Percentiles rank a stretch among this genome's conserved stretches.
phyloP scores from a whole-genome alignment of 1,284 basidiomycete genomes.

The Papiliotrema nemorosa region DNA sequence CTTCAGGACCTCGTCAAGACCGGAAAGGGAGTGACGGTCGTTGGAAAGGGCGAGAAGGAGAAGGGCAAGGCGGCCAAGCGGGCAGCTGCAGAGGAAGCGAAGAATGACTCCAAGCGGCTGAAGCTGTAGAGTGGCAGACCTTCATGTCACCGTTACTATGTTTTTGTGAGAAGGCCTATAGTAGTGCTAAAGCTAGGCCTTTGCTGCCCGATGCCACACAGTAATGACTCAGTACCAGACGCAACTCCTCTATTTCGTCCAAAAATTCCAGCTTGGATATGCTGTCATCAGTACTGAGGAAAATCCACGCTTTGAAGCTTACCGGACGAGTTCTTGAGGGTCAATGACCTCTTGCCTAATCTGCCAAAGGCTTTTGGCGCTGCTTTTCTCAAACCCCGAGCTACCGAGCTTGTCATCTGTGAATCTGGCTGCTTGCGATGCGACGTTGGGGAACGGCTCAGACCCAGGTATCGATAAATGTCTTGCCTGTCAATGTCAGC shows the following conservation, averaged over 20 bases:
- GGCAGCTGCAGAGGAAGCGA: constrained; percentile 14
- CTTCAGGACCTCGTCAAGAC: constrained; percentile 72
- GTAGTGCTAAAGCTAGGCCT: constrained; percentile 8
- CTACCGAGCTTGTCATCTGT: constrained; percentile 23
- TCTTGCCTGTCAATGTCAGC: constrained; percentile 56
- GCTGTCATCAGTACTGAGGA: constrained; percentile 48
- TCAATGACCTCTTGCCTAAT: constrained; percentile 61
- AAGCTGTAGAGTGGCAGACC: constrained; percentile 24
- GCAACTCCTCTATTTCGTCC: constrained; percentile 88
- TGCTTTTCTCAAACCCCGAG: constrained; percentile 56
- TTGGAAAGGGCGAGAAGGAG: constrained; percentile 63
- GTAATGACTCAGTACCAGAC: constrained; percentile 81
- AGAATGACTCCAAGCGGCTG: constrained; percentile 37
- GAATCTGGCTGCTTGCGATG: constrained; percentile 64
- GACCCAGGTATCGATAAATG: constrained; percentile 71
- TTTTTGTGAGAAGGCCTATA: not conserved
- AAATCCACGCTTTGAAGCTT: constrained; percentile 14
- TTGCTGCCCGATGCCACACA: constrained; percentile 70
- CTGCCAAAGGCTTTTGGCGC: constrained; percentile 64
- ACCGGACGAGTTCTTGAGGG: constrained; percentile 63
- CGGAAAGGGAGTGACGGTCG: constrained; percentile 75
- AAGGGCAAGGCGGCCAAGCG: constrained; percentile 39
- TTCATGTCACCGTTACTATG: not conserved
- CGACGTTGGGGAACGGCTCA: constrained; percentile 58
- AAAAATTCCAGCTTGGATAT: constrained; percentile 74